Percentiles rank a stretch among this genome's conserved stretches.
These are phyloP conservation scores for Licmophora abbreviata DNA, from an alignment of 108 stramenopile species.

Conservation along the genomic window DNA sequence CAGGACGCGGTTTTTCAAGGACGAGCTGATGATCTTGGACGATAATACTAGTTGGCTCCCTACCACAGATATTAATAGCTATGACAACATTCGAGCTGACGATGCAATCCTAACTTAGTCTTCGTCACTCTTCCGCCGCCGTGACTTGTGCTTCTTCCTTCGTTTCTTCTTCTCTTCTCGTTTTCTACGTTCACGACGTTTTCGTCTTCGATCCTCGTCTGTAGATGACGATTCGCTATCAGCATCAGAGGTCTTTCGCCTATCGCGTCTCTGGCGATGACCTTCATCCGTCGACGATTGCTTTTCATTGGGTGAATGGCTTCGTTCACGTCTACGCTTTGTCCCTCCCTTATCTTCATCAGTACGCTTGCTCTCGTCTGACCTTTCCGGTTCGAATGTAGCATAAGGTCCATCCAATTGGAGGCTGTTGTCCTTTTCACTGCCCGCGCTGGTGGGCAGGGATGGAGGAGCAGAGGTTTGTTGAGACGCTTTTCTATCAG, in stretches of 20 bases:
- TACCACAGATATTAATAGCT: too few species aligned
- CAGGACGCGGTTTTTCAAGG: too few species aligned
- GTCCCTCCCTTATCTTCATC: not conserved
- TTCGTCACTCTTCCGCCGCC: too few species aligned
- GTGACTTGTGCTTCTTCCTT: constrained; percentile 1
- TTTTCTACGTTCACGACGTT: not conserved
- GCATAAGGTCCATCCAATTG: not conserved
- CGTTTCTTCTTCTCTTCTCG: constrained; percentile 1
- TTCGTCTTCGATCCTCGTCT: not conserved
- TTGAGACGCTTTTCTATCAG: too few species aligned
- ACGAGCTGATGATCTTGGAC: too few species aligned
- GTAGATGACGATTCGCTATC: not conserved
- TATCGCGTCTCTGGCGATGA: not conserved
- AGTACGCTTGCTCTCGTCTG: not conserved
- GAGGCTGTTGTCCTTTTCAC: too few species aligned
- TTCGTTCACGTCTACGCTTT: not conserved
- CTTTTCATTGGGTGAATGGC: not conserved
- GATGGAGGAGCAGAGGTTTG: too few species aligned
- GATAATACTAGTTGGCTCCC: too few species aligned
- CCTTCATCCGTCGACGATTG: not conserved
- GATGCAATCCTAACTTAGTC: too few species aligned
- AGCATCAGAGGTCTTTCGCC: not conserved
- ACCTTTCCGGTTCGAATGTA: not conserved
- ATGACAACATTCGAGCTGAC: too few species aligned
- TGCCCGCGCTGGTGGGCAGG: too few species aligned